Conservation (phyloP, 176 grass and related monocot genomes). For the Triticum timopheevii region DNA sequence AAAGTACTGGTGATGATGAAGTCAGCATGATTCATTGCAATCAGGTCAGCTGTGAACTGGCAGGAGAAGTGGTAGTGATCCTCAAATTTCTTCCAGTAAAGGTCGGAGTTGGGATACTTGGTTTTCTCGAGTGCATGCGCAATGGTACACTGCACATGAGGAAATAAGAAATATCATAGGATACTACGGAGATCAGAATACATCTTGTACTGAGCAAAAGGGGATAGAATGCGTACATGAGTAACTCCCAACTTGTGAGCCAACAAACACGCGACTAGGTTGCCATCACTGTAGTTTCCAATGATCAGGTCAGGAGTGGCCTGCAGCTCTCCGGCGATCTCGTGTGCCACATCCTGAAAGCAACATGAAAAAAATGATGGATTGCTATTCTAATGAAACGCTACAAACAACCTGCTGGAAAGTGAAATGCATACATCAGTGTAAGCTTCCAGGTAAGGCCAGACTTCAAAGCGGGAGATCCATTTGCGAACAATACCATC, state of each 20-base stretch:
- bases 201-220: background rate
- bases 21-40: conserved; percentile 84
- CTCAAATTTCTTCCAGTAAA: conserved; percentile 90
- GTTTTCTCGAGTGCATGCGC: conserved; percentile 86
- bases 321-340: conserved; percentile 72
- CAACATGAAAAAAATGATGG: background rate
- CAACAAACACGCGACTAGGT: conserved; percentile 65
- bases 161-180: conserved; percentile 3
- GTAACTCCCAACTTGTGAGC: conserved; percentile 74
- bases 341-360: conserved; percentile 68
- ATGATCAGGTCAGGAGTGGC: conserved; percentile 70
- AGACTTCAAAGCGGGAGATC: conserved; percentile 85
- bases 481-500: conserved; percentile 70
- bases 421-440: conserved; percentile 49
- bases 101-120: conserved; percentile 75
- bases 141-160: conserved; percentile 60
- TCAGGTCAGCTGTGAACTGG: conserved; percentile 78
- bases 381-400: background rate
- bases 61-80: conserved; percentile 85
- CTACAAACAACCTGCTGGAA: background rate
- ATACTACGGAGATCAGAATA: background rate
- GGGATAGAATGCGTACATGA: conserved; percentile 32
- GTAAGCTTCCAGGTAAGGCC: conserved; percentile 79
- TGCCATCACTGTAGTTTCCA: conserved; percentile 85
- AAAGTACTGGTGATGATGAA: conserved; percentile 84